phyloP scores from a whole-genome alignment of 106 monocot genomes.

The Allium fistulosum region DNA sequence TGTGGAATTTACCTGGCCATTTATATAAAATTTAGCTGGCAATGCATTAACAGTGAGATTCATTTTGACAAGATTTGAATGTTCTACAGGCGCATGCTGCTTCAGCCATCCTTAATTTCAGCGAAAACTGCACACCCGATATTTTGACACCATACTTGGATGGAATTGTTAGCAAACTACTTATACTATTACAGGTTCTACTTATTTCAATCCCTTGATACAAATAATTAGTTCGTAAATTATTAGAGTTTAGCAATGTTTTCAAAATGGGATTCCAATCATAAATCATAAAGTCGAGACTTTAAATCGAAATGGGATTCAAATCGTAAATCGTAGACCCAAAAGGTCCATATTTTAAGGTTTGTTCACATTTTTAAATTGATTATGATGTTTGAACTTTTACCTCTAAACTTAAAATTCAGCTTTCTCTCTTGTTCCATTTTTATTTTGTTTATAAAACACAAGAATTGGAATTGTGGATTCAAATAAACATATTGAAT shows the following conservation, averaged over 20 bases:
- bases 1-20: too few species aligned
- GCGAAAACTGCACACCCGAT: constrained; percentile 85
- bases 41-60: too few species aligned
- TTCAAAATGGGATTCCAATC: too few species aligned
- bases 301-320: too few species aligned
- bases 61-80: neutral
- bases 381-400: neutral
- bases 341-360: too few species aligned
- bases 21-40: too few species aligned
- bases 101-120: constrained; percentile 90
- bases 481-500: neutral
- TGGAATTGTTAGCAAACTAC: constrained; percentile 86
- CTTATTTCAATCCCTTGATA: too few species aligned
- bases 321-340: too few species aligned
- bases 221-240: too few species aligned
- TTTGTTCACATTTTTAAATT: too few species aligned
- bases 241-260: too few species aligned
- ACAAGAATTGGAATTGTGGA: neutral
- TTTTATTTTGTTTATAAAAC: neutral
- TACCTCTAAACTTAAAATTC: neutral
- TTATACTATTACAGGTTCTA: constrained; percentile 77
- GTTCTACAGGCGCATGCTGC: constrained; percentile 85
- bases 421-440: neutral
- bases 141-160: constrained; percentile 89
- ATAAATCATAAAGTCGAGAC: too few species aligned